Percentiles rank a stretch among this genome's conserved stretches.
Evolutionary conservation across 2,329 filamentous ascomycete species (phyloP).

Genomic region (Acephala macrosclerotiorum): DNA sequence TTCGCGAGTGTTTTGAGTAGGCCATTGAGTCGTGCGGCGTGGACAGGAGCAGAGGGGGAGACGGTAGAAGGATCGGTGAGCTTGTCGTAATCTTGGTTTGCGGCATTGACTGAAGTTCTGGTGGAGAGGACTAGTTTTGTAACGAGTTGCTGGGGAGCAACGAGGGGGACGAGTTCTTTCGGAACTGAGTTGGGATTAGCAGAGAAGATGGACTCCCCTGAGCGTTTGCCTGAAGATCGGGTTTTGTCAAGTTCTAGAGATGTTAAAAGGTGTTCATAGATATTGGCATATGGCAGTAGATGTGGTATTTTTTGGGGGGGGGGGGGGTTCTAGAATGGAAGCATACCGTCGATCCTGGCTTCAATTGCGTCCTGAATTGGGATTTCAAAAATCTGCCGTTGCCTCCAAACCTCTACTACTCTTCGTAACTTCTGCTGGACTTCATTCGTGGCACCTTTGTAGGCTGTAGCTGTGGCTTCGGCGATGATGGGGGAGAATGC

Average conservation of each 20-base stretch:
- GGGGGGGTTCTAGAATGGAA: no score
- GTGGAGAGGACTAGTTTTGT: slow-evolving; percentile 75
- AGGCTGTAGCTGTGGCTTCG: slow-evolving; percentile 88
- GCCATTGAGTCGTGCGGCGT: slow-evolving; percentile 87
- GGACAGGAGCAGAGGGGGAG: slow-evolving; percentile 84
- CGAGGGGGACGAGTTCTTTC: slow-evolving; percentile 77
- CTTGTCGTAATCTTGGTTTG: slow-evolving; percentile 85
- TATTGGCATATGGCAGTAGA: no score
- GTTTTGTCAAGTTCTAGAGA: slow-evolving; percentile 67
- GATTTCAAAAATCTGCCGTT: slow-evolving; percentile 82
- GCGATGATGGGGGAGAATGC: slow-evolving; percentile 93
- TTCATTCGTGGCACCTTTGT: slow-evolving; percentile 86
- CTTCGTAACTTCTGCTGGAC: slow-evolving; percentile 87
- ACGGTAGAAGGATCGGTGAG: slow-evolving; percentile 74
- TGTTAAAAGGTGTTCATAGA: slow-evolving; percentile 17
- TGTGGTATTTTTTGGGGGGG: no score
- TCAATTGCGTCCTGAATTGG: slow-evolving; percentile 85
- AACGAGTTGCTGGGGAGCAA: slow-evolving; percentile 75
- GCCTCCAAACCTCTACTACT: slow-evolving; percentile 94
- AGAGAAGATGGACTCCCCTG: slow-evolving; percentile 75
- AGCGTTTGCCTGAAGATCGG: slow-evolving; percentile 59
- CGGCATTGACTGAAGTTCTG: slow-evolving; percentile 71
- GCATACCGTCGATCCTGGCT: slow-evolving; percentile 76
- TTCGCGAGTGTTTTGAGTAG: slow-evolving; percentile 88
- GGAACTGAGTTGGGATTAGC: slow-evolving; percentile 67